Evolutionary conservation across 2,329 filamentous ascomycete genomes (phyloP), one percentile per base, ranked within the genome.

Genomic region (Clonostachys byssicola): DNA sequence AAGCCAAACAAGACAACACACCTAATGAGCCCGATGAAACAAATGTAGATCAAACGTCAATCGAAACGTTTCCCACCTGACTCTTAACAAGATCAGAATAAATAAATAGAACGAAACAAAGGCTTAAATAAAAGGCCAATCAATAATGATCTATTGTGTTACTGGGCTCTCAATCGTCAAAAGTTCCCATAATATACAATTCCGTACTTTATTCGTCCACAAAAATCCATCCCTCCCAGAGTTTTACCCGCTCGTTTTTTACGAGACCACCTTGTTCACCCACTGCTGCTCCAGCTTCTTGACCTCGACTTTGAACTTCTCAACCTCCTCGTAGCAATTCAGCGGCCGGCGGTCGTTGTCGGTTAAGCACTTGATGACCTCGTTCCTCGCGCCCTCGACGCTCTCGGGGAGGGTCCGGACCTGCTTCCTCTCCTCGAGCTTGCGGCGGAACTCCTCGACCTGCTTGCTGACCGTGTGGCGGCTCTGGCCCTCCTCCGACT

Each of bases 261-360:
- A 77, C 54, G 70, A 68, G 49, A 89, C 79, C 47, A 95, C 83
- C 72, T 85, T 89, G 62, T 95, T 86, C 35, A 96, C 89, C 82
- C 95, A 97, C 23, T 77, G 77, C 70, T 83, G 86, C 80, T 96
- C 92, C 68, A 96, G 68, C 72, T 82, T 83, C 56, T 88, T 83
- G 44, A 97, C 92, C 76, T 95, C 89, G 59, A 80, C 79, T 81
- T 92, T 95, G 69, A 97, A 97, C 17, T 75, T 77, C 72, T 95
- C 87, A 20, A 96, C 90, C 79, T 96, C 91, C 68, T 85, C 80
- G 88, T 89, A 96, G 78, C 92, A 97, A 74, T 96, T 89, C 63
- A 96, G 74, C 64, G 92, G 92, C 66, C 90, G 80, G 54, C 90
- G 78, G 69, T 96, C 92, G 66, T 96, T 86, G 60, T 86, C 78